A percentile compares a stretch with the other conserved stretches of the same genome.
Conservation (phyloP, 2,329 filamentous ascomycete genomes). For the Fusarium chaquense region DNA sequence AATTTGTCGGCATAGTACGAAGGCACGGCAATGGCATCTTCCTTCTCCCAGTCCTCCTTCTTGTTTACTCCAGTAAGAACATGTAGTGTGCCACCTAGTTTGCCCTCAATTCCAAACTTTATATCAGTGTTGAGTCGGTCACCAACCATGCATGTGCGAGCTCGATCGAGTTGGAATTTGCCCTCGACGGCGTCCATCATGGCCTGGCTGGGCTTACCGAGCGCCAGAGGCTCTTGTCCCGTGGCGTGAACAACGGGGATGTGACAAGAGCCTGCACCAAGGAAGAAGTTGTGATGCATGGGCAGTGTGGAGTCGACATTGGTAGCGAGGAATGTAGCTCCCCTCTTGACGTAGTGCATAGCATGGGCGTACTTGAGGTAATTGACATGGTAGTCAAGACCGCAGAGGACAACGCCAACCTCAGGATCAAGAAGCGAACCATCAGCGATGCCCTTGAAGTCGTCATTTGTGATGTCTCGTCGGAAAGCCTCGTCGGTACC, state of each 20-base stretch:
- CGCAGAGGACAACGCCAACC: slow-evolving; percentile 89
- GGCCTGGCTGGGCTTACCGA: slow-evolving; percentile 96
- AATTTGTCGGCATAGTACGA: slow-evolving; percentile 86
- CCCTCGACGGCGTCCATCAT: slow-evolving; percentile 99
- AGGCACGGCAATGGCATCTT: slow-evolving; percentile 77
- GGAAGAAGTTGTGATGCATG: slow-evolving; percentile 84
- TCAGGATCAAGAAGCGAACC: slow-evolving; percentile 83
- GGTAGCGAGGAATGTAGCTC: slow-evolving; percentile 90
- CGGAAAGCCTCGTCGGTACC: slow-evolving; percentile 85
- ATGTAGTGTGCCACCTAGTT: slow-evolving; percentile 88
- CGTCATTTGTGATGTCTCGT: slow-evolving; percentile 81
- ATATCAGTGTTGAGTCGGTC: slow-evolving; percentile 97
- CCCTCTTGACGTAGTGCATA: slow-evolving; percentile 85
- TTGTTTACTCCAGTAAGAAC: slow-evolving; percentile 91
- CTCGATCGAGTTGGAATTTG: slow-evolving; percentile 89
- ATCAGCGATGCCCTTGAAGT: slow-evolving; percentile 83
- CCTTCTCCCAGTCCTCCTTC: slow-evolving; percentile 83
- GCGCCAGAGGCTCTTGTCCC: slow-evolving; percentile 75
- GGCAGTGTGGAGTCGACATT: slow-evolving; percentile 94
- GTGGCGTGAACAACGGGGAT: slow-evolving; percentile 82
- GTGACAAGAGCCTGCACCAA: slow-evolving; percentile 87
- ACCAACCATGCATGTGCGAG: slow-evolving; percentile 92
- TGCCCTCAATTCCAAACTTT: slow-evolving; percentile 91
- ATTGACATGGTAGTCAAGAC: slow-evolving; percentile 94
- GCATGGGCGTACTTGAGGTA: slow-evolving; percentile 91